These are phyloP conservation scores for Mucor velutinosus DNA, from an alignment of 371 early-diverging fungal genomes.

Conservation along the genomic window DNA sequence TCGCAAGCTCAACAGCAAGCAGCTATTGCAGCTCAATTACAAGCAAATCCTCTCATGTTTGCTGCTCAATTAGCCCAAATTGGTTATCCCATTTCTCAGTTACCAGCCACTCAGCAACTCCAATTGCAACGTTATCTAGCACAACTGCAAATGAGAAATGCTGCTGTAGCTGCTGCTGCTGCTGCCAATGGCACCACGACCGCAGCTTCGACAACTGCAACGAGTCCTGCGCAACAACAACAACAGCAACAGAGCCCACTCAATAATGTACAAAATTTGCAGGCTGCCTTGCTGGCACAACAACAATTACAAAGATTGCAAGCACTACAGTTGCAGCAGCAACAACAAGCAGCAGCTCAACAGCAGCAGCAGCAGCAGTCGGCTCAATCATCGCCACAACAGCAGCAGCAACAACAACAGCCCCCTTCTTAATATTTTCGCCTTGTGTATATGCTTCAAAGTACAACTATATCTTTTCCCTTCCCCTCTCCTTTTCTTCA, in stretches of 20 bases:
- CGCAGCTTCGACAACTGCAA: not conserved
- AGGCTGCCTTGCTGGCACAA: conserved; percentile 18
- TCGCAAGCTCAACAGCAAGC: conserved; percentile 27
- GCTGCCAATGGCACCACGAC: conserved; percentile 6
- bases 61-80: conserved; percentile 49
- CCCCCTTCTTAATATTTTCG: not conserved
- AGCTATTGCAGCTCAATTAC: conserved; percentile 26
- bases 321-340: conserved; percentile 5
- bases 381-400: not conserved
- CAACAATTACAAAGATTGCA: conserved; percentile 16
- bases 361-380: conserved; percentile 6
- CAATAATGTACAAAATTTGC: conserved; percentile 9
- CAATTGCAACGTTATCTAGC: conserved; percentile 46
- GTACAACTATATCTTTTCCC: not conserved
- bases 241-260: not conserved
- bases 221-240: conserved; percentile 1
- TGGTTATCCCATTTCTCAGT: conserved; percentile 48
- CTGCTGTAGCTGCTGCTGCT: conserved; percentile 26
- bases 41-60: conserved; percentile 36
- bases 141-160: conserved; percentile 46
- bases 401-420: conserved; percentile 10
- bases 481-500: not conserved
- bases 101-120: conserved; percentile 38
- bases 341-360: conserved; percentile 2
- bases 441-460: conserved; percentile 2